phyloP scores from a whole-genome alignment of 108 stramenopile species.

The Asterionellopsis glacialis region DNA sequence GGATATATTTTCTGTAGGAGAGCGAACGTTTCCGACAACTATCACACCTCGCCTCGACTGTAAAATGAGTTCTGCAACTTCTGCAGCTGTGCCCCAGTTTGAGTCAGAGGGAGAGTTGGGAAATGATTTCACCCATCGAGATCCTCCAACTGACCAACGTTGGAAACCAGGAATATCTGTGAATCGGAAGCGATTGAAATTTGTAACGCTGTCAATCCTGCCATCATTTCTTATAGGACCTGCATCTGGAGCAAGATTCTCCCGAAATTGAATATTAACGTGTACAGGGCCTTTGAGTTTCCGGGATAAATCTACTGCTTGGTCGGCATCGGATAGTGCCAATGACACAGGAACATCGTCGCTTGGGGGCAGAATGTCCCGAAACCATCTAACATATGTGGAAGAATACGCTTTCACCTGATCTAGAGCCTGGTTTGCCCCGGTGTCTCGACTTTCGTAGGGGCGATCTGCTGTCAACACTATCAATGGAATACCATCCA shows the following conservation, averaged over 20 bases:
- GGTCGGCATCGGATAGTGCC: constrained; percentile 79
- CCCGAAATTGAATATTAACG: constrained; percentile 91
- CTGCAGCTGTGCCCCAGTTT: constrained; percentile 1
- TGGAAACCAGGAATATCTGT: constrained; percentile 73
- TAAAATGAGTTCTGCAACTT: constrained; percentile 41
- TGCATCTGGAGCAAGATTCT: constrained; percentile 87
- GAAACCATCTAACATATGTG: constrained; percentile 79
- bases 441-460: constrained; percentile 82
- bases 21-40: constrained; percentile 68
- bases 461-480: constrained; percentile 92
- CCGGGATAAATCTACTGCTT: constrained; percentile 61
- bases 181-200: constrained; percentile 54
- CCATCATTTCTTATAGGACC: constrained; percentile 81
- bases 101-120: neutral
- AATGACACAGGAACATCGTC: constrained; percentile 77
- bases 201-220: constrained; percentile 46
- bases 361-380: constrained; percentile 78
- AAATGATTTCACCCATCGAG: constrained; percentile 25
- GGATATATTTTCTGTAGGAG: neutral
- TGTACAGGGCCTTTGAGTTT: constrained; percentile 79
- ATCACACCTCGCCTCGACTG: constrained; percentile 72
- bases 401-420: constrained; percentile 84
- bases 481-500: constrained; percentile 79
- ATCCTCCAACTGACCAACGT: constrained; percentile 58
- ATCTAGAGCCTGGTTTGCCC: constrained; percentile 91